Evolutionary conservation across 257 asterid species (phyloP).

Genomic region (Solanum pimpinellifolium): DNA sequence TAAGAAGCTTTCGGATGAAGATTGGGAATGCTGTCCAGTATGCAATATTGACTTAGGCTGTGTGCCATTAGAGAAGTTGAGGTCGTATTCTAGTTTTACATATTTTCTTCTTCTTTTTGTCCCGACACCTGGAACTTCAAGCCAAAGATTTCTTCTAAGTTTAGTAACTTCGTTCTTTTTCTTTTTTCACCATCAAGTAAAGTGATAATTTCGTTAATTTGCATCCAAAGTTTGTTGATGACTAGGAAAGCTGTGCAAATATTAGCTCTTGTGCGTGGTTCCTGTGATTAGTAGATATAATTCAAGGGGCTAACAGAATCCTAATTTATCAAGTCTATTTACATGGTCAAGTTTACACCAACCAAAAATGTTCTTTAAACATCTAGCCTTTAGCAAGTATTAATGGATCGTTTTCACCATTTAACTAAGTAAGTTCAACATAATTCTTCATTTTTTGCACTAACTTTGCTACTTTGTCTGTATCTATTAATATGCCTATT

Average conservation of each 20-base stretch:
- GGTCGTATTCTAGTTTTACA: constrained; percentile 21
- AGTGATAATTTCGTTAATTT: not conserved
- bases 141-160: not conserved
- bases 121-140: not conserved
- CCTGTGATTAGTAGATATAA: not conserved
- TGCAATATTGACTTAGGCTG: constrained; percentile 83
- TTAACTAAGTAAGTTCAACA: not conserved
- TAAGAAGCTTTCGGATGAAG: constrained; percentile 78
- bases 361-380: not conserved
- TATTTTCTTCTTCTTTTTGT: not conserved
- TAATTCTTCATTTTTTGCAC: not conserved
- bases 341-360: not conserved
- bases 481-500: not conserved
- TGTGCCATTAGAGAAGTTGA: constrained; percentile 74
- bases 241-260: not conserved
- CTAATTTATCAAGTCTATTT: not conserved
- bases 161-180: not conserved
- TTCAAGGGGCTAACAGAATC: not conserved
- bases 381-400: not conserved
- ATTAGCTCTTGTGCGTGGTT: not conserved
- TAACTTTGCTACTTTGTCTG: not conserved
- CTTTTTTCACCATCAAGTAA: not conserved
- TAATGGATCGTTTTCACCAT: not conserved
- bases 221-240: not conserved
- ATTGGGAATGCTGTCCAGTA: constrained; percentile 76